Conservation (phyloP, 805 yeast species). For the Candida maltosa region DNA sequence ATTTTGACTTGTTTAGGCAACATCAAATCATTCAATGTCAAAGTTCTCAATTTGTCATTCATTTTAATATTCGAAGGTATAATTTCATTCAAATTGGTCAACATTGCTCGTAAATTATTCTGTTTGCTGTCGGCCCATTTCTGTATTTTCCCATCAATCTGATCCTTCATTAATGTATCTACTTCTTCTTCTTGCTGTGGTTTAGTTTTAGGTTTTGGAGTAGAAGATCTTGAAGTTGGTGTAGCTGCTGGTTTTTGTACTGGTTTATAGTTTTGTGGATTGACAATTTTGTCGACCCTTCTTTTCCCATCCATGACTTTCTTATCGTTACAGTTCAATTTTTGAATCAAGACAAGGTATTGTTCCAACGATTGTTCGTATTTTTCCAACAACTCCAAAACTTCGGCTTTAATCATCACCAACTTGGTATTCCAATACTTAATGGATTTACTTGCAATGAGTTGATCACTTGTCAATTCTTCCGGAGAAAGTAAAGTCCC, state of each 20-base stretch:
- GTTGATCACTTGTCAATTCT: constrained; percentile 21
- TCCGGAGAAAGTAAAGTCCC: constrained; percentile 28
- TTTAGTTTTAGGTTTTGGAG: constrained; percentile 8
- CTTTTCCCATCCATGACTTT: constrained; percentile 75
- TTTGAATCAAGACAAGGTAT: constrained; percentile 61
- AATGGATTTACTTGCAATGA: constrained; percentile 47
- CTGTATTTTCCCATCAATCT: constrained; percentile 9
- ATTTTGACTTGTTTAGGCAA: constrained; percentile 87
- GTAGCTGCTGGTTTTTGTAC: constrained; percentile 2
- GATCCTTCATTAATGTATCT: constrained; percentile 44
- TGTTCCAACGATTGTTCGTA: constrained; percentile 58
- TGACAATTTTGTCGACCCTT: constrained; percentile 64
- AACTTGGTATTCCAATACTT: constrained; percentile 75
- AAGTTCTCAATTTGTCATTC: constrained; percentile 22
- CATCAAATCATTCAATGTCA: constrained; percentile 55
- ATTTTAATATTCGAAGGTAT: constrained; percentile 55
- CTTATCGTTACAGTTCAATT: constrained; percentile 60
- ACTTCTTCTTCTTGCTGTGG: constrained; percentile 48
- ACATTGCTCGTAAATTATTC: constrained; percentile 73
- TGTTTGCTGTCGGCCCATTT: constrained; percentile 53
- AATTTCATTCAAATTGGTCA: constrained; percentile 65
- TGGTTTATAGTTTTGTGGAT: constrained; percentile 38
- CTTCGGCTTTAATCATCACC: constrained; percentile 71
- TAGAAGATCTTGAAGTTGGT: background rate
- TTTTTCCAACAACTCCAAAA: constrained; percentile 75